Conservation (phyloP, 1,284 basidiomycete genomes). For the Rhizopogon parksii region DNA sequence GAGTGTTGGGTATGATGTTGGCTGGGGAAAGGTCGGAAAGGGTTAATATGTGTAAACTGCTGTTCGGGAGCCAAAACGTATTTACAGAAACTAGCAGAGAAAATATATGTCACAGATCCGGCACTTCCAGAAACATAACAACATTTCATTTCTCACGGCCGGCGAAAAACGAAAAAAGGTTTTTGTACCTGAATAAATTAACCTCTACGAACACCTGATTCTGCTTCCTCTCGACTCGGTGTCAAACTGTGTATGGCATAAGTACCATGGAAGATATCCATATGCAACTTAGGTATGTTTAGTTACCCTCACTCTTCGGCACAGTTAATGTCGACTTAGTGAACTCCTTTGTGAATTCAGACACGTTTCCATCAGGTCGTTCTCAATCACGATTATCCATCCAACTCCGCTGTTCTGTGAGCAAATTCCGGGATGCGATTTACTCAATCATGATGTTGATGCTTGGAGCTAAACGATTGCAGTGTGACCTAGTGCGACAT, state of each 20-base stretch:
- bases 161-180: conserved; percentile 30
- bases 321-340: neutral
- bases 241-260: conserved; percentile 4
- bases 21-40: conserved; percentile 2
- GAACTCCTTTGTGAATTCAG: neutral
- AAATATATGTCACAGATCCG: conserved; percentile 35
- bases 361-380: conserved; percentile 20
- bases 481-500: conserved; percentile 11
- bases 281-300: neutral
- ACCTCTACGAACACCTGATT: conserved; percentile 20
- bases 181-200: conserved; percentile 26
- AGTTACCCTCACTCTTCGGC: neutral
- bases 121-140: conserved; percentile 34
- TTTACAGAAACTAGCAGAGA: conserved; percentile 33
- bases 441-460: conserved; percentile 26
- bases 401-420: conserved; percentile 28
- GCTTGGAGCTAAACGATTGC: conserved; percentile 14
- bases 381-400: conserved; percentile 22
- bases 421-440: conserved; percentile 22
- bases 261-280: neutral
- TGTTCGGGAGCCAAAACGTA: conserved; percentile 31
- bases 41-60: conserved; percentile 31
- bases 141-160: conserved; percentile 30
- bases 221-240: conserved; percentile 18
- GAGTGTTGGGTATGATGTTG: conserved; percentile 2